phyloP scores from a whole-genome alignment of 2,329 filamentous ascomycete genomes.

The Claviceps pusilla region DNA sequence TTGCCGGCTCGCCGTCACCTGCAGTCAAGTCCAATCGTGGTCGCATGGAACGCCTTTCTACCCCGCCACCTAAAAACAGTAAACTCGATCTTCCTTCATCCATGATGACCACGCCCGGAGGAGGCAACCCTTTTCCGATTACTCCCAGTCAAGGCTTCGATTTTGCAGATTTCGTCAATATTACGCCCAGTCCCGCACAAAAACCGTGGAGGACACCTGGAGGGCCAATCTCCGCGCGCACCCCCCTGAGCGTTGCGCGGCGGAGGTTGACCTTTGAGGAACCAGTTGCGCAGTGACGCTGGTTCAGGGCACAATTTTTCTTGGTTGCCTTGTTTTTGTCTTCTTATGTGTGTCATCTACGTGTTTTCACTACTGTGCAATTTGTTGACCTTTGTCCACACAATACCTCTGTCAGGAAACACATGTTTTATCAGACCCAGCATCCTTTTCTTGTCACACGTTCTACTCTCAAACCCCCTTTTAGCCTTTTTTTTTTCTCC shows the following conservation, averaged over 20 bases:
- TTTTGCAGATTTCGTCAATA: constrained; percentile 93
- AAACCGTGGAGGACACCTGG: constrained; percentile 73
- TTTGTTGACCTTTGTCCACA: neutral
- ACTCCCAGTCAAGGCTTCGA: constrained; percentile 79
- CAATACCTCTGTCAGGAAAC: neutral
- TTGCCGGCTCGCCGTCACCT: constrained; percentile 82
- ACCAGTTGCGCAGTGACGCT: constrained; percentile 20
- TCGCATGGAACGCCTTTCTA: constrained; percentile 55
- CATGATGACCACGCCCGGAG: constrained; percentile 77
- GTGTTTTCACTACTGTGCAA: neutral
- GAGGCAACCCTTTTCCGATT: constrained; percentile 51
- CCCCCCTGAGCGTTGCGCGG: constrained; percentile 52
- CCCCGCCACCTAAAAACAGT: constrained; percentile 55
- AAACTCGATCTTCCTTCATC: constrained; percentile 61
- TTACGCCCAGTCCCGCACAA: constrained; percentile 89
- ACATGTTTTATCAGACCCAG: neutral
- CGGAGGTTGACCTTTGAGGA: constrained; percentile 72
- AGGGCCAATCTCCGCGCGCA: constrained; percentile 36
- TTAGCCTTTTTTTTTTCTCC: neutral
- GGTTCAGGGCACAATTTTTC: neutral
- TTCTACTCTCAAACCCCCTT: neutral
- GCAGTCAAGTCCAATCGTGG: constrained; percentile 39
- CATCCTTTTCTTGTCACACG: neutral
- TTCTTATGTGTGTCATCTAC: neutral
- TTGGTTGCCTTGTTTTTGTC: neutral